These are phyloP conservation scores for Imleria badia DNA, from an alignment of 768 basidiomycete species.

Conservation along the genomic window DNA sequence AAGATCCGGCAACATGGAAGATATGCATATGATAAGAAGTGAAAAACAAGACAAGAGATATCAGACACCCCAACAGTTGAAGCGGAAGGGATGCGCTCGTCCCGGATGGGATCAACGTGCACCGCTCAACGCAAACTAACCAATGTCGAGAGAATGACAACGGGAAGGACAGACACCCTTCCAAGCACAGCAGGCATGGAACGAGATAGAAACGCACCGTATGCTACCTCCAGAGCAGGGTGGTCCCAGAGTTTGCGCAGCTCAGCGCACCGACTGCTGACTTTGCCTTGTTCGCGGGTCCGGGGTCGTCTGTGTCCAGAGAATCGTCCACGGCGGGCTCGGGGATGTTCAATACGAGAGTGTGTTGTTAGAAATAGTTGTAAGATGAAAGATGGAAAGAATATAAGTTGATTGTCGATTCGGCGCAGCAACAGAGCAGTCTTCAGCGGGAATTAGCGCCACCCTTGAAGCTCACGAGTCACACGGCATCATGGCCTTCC, in stretches of 20 bases:
- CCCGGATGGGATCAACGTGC: slow-evolving; percentile 25
- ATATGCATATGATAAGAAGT: slow-evolving; percentile 28
- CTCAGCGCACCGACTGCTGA: slow-evolving; percentile 69
- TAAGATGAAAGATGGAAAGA: too few species aligned
- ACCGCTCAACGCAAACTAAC: slow-evolving; percentile 21
- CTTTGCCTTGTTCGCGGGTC: slow-evolving; percentile 32
- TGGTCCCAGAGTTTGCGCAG: slow-evolving; percentile 89
- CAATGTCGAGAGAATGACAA: slow-evolving; percentile 13
- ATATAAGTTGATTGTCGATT: too few species aligned
- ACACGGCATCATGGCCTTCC: too few species aligned
- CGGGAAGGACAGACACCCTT: slow-evolving; percentile 19
- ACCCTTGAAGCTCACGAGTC: too few species aligned
- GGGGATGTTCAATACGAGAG: too few species aligned
- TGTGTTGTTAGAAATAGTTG: too few species aligned
- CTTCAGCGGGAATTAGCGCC: too few species aligned
- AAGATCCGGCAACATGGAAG: slow-evolving; percentile 9
- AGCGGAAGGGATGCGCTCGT: slow-evolving; percentile 17
- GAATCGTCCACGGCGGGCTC: too few species aligned
- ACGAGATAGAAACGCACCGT: slow-evolving; percentile 59
- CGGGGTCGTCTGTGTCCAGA: slow-evolving; percentile 34
- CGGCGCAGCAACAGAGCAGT: too few species aligned
- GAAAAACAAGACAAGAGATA: slow-evolving; percentile 22
- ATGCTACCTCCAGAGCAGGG: slow-evolving; percentile 87
- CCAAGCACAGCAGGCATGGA: slow-evolving; percentile 25
- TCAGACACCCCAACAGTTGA: slow-evolving; percentile 14